phyloP scores from a whole-genome alignment of 805 yeast genomes.

The Saccharomycopsis sp. region DNA sequence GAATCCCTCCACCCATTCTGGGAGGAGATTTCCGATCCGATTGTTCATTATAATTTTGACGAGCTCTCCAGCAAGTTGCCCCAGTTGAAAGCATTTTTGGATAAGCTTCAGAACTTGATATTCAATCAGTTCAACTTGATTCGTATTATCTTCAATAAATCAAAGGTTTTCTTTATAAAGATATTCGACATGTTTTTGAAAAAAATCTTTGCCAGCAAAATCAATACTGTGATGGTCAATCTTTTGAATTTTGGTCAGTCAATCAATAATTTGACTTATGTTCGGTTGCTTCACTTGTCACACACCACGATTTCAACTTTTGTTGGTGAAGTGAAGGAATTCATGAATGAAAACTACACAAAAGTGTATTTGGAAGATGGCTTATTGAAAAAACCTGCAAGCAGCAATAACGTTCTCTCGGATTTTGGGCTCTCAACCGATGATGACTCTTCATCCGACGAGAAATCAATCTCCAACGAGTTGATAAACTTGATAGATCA shows the following conservation, averaged over 20 bases:
- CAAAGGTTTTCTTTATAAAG: slow-evolving; percentile 57
- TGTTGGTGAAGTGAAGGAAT: slow-evolving; percentile 56
- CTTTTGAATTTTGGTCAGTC: slow-evolving; percentile 56
- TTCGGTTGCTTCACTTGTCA: slow-evolving; percentile 64
- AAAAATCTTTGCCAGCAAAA: slow-evolving; percentile 43
- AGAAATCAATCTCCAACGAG: slow-evolving; percentile 30
- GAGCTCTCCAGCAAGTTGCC: slow-evolving; percentile 34
- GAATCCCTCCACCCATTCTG: slow-evolving; percentile 40
- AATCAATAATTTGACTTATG: slow-evolving; percentile 58
- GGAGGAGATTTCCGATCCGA: slow-evolving; percentile 53
- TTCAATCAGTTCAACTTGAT: slow-evolving; percentile 68
- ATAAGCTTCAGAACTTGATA: slow-evolving; percentile 49
- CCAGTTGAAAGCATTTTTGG: slow-evolving; percentile 42
- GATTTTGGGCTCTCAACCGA: slow-evolving; percentile 28
- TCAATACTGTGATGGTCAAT: slow-evolving; percentile 31
- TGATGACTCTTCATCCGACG: slow-evolving; percentile 32
- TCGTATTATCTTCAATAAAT: slow-evolving; percentile 67
- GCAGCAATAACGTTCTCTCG: background rate
- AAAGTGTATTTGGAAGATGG: slow-evolving; percentile 19
- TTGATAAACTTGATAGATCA: slow-evolving; percentile 53
- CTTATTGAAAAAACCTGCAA: slow-evolving; percentile 4
- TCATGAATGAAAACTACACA: slow-evolving; percentile 30
- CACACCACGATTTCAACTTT: slow-evolving; percentile 50
- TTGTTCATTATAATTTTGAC: slow-evolving; percentile 32
- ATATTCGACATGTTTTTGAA: slow-evolving; percentile 58